Base-by-base conservation (phyloP, 495 filamentous ascomycete genomes). In the Aspergillus cavernicola region DNA sequence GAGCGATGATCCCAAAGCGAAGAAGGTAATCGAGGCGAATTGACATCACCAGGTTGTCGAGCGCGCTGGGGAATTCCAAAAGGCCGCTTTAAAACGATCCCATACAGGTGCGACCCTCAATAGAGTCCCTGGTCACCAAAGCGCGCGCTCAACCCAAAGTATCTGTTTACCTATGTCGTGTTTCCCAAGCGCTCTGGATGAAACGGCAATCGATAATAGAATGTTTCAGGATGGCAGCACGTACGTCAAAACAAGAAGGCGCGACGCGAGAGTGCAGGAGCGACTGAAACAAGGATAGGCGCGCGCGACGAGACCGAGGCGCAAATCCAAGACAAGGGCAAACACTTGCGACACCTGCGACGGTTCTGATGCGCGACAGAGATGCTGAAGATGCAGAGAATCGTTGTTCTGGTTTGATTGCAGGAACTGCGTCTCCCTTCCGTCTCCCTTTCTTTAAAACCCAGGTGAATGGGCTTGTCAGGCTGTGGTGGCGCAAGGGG, bases 231-330 rank as follows among this genome's bases (percentile, higher is more conserved):
- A 22, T 57, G 56, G 45, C 36, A 56, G 55, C 53, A 41, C 36
- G 24, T 33, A 52, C 44, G 60, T 63, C 61, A 58, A 56, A 58
- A 64, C 57, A 58, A 56, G 61, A 49, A 60, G 55, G 61, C 57
- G 57, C 57, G 61, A 56, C 61, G 57, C 61, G 58, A 64, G 51
- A 50, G 45, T 60, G 61, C 61, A 60, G 61, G 54, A 57, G 53
- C 60, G 56, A 63, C 15, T 49, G 44, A 33, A 52, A 50, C 43
- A 24, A 53, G 56, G 42, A 43, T 43, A 43, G 50, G 51, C 60
- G 56, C 53, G 54, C 61, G 61, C 57, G 61, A 64, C 52, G 49
- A 64, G 44, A 37, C 41, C 54, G 59, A 53, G 55, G 56, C 57
- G 53, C 43, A 52, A 52, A 44, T 52, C 60, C 52, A 61, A 58